Evolutionary conservation across 1,284 basidiomycete species (phyloP).

Genomic region (Coniophora puteana): DNA sequence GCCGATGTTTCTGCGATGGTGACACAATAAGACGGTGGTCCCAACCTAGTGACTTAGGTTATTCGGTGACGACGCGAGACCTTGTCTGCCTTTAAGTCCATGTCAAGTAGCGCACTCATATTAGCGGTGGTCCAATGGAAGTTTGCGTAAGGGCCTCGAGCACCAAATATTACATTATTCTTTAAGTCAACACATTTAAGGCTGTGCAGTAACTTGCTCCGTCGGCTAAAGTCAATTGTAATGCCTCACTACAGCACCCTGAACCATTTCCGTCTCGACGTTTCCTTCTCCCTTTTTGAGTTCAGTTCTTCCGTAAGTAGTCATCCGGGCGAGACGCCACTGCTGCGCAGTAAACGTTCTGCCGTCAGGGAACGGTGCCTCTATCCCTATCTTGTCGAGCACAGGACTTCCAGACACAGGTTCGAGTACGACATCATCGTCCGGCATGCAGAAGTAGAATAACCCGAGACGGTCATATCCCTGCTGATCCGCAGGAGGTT

Average conservation of each 20-base stretch:
- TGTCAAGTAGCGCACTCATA: too few relatives aligned
- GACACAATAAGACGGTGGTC: too few relatives aligned
- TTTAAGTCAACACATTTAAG: too few relatives aligned
- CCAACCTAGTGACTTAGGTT: too few relatives aligned
- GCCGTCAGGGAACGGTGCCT: slow-evolving; percentile 22
- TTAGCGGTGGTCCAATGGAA: too few relatives aligned
- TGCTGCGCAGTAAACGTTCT: slow-evolving; percentile 29
- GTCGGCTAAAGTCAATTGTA: too few relatives aligned
- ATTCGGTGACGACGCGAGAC: too few relatives aligned
- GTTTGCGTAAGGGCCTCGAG: too few relatives aligned
- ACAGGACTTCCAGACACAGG: slow-evolving; percentile 22
- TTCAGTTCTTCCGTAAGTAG: slow-evolving; percentile 27
- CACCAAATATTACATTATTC: too few relatives aligned
- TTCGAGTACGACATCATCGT: slow-evolving; percentile 21
- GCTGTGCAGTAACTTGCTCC: too few relatives aligned
- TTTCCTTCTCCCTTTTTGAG: slow-evolving; percentile 25
- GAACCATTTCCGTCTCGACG: slow-evolving; percentile 33
- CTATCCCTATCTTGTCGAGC: slow-evolving; percentile 21
- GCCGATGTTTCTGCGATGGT: too few relatives aligned
- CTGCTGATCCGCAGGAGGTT: slow-evolving; percentile 35
- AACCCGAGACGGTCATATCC: slow-evolving; percentile 33
- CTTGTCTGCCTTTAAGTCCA: too few relatives aligned
- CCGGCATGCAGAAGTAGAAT: slow-evolving; percentile 32
- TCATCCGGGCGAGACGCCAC: slow-evolving; percentile 31
- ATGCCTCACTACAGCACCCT: slow-evolving; percentile 33